phyloP scores from a whole-genome alignment of 2,329 filamentous ascomycete genomes.

The Didymella pomorum region DNA sequence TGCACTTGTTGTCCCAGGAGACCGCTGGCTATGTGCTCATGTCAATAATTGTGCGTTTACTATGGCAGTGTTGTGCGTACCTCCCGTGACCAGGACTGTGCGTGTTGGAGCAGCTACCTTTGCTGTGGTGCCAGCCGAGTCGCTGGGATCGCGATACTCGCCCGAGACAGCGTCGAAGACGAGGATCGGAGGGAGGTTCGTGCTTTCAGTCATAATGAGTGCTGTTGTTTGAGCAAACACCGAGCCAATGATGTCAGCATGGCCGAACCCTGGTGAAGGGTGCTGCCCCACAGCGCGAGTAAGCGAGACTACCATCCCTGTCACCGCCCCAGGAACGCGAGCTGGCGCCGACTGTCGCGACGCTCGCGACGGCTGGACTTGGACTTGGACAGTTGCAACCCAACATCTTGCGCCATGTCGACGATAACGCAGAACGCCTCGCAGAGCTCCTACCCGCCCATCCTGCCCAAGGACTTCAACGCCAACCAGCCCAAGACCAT shows the following conservation, averaged over 20 bases:
- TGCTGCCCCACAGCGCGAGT: not conserved
- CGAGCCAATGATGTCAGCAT: slow-evolving; percentile 15
- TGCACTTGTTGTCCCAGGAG: slow-evolving; percentile 82
- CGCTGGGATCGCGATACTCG: slow-evolving; percentile 18
- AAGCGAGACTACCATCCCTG: slow-evolving; percentile 16
- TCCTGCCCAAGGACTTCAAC: slow-evolving; percentile 83
- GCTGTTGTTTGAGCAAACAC: not conserved
- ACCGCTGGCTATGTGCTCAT: slow-evolving; percentile 65
- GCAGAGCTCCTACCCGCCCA: slow-evolving; percentile 80
- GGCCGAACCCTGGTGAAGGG: slow-evolving; percentile 12
- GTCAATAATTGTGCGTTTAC: slow-evolving; percentile 22
- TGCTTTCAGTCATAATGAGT: slow-evolving; percentile 7
- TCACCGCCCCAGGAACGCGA: slow-evolving; percentile 13
- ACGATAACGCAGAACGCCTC: slow-evolving; percentile 79
- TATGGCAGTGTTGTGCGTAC: slow-evolving; percentile 31
- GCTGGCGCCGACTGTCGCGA: slow-evolving; percentile 26
- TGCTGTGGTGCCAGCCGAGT: slow-evolving; percentile 13
- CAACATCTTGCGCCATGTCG: slow-evolving; percentile 67
- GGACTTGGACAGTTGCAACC: slow-evolving; percentile 4
- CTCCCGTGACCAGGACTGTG: slow-evolving; percentile 80
- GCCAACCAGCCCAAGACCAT: slow-evolving; percentile 89
- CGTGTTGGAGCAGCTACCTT: slow-evolving; percentile 45
- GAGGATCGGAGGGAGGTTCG: slow-evolving; percentile 12
- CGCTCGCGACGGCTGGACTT: not conserved
- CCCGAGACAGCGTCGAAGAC: slow-evolving; percentile 19